Conservation (phyloP, 2,329 filamentous ascomycete species). For the Tolypocladium tundrense region DNA sequence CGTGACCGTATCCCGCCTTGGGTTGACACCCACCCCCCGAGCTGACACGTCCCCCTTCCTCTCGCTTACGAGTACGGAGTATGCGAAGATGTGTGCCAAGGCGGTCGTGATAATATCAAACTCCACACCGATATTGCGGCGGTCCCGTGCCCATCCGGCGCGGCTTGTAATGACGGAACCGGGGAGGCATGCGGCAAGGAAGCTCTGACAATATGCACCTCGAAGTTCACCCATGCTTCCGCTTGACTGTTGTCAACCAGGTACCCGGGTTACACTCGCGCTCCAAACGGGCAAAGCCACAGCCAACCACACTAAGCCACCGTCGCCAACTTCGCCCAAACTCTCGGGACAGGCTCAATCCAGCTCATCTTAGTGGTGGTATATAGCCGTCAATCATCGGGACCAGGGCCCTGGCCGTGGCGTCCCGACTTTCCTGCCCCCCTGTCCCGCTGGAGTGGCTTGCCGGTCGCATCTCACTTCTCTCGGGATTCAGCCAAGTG, state of each 20-base stretch:
- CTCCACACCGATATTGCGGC: background rate
- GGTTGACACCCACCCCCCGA: background rate
- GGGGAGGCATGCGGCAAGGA: background rate
- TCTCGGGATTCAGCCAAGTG: constrained; percentile 6
- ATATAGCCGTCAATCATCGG: background rate
- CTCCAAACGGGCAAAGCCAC: background rate
- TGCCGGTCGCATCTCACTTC: constrained; percentile 7
- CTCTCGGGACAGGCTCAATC: background rate
- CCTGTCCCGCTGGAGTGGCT: background rate
- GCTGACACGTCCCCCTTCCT: background rate
- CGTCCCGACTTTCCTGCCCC: background rate
- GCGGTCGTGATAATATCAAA: background rate
- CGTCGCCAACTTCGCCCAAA: background rate
- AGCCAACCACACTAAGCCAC: background rate
- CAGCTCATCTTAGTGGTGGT: background rate
- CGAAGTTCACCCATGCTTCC: background rate
- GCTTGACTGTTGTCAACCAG: background rate
- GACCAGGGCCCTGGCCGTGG: background rate
- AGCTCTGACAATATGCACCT: background rate
- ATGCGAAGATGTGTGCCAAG: background rate
- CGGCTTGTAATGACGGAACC: background rate
- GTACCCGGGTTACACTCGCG: background rate
- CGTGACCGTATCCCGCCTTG: background rate
- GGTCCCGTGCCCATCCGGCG: background rate
- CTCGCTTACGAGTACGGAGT: background rate